Conservation (phyloP, 2,329 filamentous ascomycete species). For the Lasiodiplodia theobromae region DNA sequence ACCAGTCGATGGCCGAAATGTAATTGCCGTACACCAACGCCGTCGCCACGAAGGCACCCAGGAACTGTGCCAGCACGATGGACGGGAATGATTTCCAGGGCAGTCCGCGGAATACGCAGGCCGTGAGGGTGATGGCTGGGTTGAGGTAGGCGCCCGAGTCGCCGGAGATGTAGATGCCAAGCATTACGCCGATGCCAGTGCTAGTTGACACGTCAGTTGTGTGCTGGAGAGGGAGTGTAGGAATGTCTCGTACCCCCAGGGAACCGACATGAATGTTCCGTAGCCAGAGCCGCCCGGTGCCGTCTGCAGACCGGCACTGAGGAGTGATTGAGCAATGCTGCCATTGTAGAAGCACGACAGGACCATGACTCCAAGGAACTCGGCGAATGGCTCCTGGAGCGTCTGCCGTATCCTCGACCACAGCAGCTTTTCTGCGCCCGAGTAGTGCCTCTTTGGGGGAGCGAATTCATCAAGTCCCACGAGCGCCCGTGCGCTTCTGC, state of each 20-base stretch:
- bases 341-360: constrained; percentile 54
- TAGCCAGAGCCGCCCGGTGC: constrained; percentile 53
- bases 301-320: constrained; percentile 45
- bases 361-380: constrained; percentile 52
- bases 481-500: constrained; percentile 9
- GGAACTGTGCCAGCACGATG: constrained; percentile 70
- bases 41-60: constrained; percentile 70
- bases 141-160: constrained; percentile 72
- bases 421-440: neutral
- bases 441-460: neutral
- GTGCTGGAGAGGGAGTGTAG: too few relatives aligned
- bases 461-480: neutral
- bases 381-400: constrained; percentile 53
- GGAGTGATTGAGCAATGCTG: constrained; percentile 52
- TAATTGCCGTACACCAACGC: constrained; percentile 55
- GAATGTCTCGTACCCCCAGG: constrained; percentile 47
- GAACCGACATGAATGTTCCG: constrained; percentile 51
- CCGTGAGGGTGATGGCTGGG: constrained; percentile 72
- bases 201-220: neutral
- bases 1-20: constrained; percentile 66
- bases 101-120: constrained; percentile 72
- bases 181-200: constrained; percentile 39
- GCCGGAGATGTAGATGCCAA: constrained; percentile 67
- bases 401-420: constrained; percentile 15
- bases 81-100: constrained; percentile 74